A percentile compares a stretch with the other conserved stretches of the same genome.
Conservation (phyloP, 164 flowering plant genomes). For the Santalum album region DNA sequence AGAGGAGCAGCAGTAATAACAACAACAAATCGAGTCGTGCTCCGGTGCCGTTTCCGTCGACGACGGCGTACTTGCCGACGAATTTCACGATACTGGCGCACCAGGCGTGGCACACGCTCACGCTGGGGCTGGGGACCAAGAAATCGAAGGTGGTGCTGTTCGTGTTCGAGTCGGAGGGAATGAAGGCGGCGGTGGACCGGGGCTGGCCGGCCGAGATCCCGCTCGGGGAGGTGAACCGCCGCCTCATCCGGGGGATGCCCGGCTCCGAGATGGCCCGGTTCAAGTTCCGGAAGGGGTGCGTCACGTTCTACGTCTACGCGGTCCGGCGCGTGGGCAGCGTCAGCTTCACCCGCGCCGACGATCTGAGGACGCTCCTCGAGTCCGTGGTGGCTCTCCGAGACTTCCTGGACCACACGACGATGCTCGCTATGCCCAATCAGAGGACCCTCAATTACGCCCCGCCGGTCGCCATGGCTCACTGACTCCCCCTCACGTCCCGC, state of each 20-base stretch:
- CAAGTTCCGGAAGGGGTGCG: constrained; percentile 87
- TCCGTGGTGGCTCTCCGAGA: constrained; percentile 73
- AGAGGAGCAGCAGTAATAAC: not conserved
- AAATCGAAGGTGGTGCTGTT: constrained; percentile 83
- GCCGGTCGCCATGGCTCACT: constrained; percentile 54
- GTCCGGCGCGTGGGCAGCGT: constrained; percentile 41
- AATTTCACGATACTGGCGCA: constrained; percentile 94
- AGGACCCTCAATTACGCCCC: constrained; percentile 35
- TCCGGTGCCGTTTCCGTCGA: constrained; percentile 44
- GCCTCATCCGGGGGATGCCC: constrained; percentile 45
- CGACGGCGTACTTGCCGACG: constrained; percentile 71
- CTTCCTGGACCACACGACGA: constrained; percentile 92
- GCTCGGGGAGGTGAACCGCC: constrained; percentile 78
- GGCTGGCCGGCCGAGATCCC: constrained; percentile 80
- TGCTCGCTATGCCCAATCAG: constrained; percentile 89
- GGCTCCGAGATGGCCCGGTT: constrained; percentile 86
- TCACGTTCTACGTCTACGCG: constrained; percentile 82
- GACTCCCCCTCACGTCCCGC: not conserved
- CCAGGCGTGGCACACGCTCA: constrained; percentile 95
- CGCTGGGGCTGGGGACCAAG: constrained; percentile 88
- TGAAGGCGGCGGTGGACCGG: constrained; percentile 49
- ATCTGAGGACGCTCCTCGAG: constrained; percentile 51
- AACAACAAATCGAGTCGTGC: not conserved
- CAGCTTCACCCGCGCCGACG: constrained; percentile 64
- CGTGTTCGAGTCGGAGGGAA: constrained; percentile 58